phyloP scores from a whole-genome alignment of 352 stramenopile genomes.

The Pythium brachiatum region DNA sequence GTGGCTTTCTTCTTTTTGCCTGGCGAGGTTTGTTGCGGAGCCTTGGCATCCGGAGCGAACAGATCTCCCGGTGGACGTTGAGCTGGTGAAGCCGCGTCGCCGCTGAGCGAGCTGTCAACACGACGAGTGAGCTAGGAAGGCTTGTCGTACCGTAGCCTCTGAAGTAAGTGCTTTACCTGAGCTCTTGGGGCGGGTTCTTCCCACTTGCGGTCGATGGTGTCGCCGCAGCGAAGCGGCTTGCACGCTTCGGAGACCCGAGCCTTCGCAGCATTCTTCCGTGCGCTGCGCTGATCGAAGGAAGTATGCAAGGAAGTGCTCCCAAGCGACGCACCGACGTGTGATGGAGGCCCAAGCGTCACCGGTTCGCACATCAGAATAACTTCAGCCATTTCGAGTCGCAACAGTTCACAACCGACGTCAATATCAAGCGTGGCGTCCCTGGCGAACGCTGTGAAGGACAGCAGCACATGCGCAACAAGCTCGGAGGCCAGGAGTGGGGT shows the following conservation, averaged over 20 bases:
- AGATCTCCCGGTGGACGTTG: neutral
- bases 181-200: neutral
- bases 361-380: neutral
- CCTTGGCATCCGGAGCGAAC: neutral
- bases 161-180: too few species aligned
- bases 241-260: conserved; percentile 15
- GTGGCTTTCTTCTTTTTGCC: neutral
- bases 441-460: too few species aligned
- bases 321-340: neutral
- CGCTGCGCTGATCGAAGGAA: too few species aligned
- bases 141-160: too few species aligned
- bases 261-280: conserved; percentile 15
- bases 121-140: too few species aligned
- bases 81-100: neutral
- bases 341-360: neutral
- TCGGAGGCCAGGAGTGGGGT: neutral
- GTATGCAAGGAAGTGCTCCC: too few species aligned
- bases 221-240: conserved; percentile 13
- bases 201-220: neutral
- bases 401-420: too few species aligned
- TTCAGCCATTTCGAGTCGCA: too few species aligned
- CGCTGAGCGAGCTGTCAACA: neutral
- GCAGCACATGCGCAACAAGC: too few species aligned
- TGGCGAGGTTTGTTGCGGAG: neutral
- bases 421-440: too few species aligned